Base-by-base conservation (phyloP, 177 flowering plant species). In the Vitis hybrid region DNA sequence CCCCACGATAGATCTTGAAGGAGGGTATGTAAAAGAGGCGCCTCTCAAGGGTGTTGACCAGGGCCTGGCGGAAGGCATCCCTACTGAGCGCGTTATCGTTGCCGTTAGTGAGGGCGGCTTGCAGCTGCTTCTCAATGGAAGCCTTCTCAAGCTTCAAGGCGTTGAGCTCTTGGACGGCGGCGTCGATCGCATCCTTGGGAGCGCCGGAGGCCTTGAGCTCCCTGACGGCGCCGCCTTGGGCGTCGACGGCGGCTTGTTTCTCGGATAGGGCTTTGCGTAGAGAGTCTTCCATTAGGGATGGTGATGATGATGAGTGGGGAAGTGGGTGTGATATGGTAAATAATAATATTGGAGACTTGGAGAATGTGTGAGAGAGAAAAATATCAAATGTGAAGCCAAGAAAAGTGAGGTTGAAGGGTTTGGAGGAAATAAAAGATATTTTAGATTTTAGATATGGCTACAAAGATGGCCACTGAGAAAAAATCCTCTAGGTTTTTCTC, bases 1-100 rank as follows among this genome's bases (percentile, higher is more conserved):
- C 97, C 13, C 97, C 99, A 1, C 97, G 64, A 65, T 91, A 93
- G 60, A 95, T 95, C 84, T 90, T 91, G 81, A 95, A 95, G 0
- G 97, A 89, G 0, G 96, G 97, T 30, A 87, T 85, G 73, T 87
- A 93, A 69, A 95, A 95, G 35, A 93, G 65, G 9, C 96, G 87
- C 66, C 99, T 79, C 57, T 95, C 99, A n/a, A 95, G 81, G 0
- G 97, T 85, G 67, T 93, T 95, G 6, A 72, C 84, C 6, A 91
- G 93, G 1, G 85, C 73, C 54, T 84, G 89, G 5, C 97, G 87
- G 77, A 93, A 95, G 1, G 83, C 89, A 61, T 94, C 99, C 53
- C 81, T 77, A 71, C 56, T 84, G 24, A 65, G n/a, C 21, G 79
- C 13, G 71, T 63, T 71, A 6, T 64, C 74, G 35, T 56, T 71